Evolutionary conservation across 176 grass and related monocot genomes (phyloP).

Genomic region (Phoenix dactylifera): DNA sequence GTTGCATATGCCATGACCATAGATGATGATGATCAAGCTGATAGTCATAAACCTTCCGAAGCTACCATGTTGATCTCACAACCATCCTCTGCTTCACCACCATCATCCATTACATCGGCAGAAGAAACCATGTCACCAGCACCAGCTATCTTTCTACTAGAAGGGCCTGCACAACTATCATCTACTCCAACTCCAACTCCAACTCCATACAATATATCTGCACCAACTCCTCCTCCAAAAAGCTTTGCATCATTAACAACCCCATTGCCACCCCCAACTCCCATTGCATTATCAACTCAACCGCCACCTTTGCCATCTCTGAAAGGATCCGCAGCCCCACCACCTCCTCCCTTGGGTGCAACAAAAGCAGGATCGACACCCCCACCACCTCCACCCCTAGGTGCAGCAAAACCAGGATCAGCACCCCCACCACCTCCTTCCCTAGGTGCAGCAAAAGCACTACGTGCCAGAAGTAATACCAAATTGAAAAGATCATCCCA

Average conservation of each 20-base stretch:
- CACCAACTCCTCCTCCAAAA: background rate
- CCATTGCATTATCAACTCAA: no score
- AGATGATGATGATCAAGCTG: constrained; percentile 1
- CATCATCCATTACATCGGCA: background rate
- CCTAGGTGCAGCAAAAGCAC: constrained; percentile 15
- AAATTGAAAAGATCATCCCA: constrained; percentile 59
- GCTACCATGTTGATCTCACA: background rate
- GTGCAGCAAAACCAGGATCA: constrained; percentile 6
- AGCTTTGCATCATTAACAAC: no score
- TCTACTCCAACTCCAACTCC: background rate
- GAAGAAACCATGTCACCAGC: background rate
- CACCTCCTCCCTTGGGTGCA: no score
- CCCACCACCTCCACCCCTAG: background rate
- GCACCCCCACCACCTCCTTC: constrained; percentile 31
- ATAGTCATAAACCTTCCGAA: background rate
- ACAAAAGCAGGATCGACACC: background rate
- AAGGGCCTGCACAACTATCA: background rate
- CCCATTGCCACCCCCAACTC: background rate
- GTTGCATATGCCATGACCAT: constrained; percentile 3
- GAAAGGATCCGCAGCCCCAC: background rate
- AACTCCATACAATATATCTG: background rate
- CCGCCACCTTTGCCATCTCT: no score
- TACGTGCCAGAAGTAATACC: constrained; percentile 16
- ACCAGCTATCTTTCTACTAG: background rate
- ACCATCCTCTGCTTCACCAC: background rate